Evolutionary conservation across 2,329 filamentous ascomycete species (phyloP), one percentile per base, ranked within the genome.

Genomic region (Calonectria pseudoturangicola): DNA sequence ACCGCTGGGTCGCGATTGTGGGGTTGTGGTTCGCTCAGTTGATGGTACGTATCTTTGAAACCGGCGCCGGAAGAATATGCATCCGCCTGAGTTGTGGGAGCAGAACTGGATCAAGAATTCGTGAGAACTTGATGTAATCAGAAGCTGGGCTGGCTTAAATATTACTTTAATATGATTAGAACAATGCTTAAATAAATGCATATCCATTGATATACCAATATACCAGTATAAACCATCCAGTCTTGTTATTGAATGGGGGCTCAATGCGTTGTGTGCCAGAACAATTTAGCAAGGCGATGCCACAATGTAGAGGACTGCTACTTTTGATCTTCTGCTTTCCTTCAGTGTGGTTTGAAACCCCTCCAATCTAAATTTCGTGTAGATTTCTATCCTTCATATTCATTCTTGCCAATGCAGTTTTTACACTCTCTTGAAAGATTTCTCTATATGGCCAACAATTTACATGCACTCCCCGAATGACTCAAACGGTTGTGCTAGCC

Each of bases 381-480:
- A 13, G 3, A 36, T 36, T 10, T 9, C 7, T 13, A 21, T 21
- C 21, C 10, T 10, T 13, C 7, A 43, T 43, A 10, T 43, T 43
- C 8, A 18, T 43, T 43, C 18, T 18, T 43, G 15, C 41, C 18
- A 43, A 28, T n/a, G n/a, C 27, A 56, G 28, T 0, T 4, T 18
- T 43, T 18, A n/a, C 15, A 12, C 3, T 27, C 15, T 33, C 33
- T 60, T 27, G n/a, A 3, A 47, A 25, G 2, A 36, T 7, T 18
- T 10, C 12, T 21, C 21, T 18, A 25, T 21, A 2, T 36, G 9
- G 6, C 30, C 6, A 27, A n/a, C 28, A n/a, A 15, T 21, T 30
- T 33, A 16, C 16, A 18, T 7, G n/a, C 30, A 51, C 10, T 70
- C 39, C 5, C 67, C 67, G 67, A 47, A 56, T 70, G 67, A 65